These are phyloP conservation scores for Pseudogymnoascus sp. DNA, from an alignment of 2,329 filamentous ascomycete genomes.

Conservation along the genomic window DNA sequence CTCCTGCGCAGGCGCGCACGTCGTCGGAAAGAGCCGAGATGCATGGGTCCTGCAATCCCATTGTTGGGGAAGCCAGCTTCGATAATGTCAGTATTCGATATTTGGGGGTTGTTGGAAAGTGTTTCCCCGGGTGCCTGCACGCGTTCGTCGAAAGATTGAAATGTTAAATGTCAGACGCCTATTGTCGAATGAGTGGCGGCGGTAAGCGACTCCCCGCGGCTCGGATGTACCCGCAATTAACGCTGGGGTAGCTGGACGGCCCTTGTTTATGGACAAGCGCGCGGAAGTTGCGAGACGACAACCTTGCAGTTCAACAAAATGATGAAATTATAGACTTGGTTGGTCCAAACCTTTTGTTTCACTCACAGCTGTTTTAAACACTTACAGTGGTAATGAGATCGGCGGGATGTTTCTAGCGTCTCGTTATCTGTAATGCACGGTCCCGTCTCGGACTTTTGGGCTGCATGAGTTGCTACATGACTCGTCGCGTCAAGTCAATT, in stretches of 20 bases:
- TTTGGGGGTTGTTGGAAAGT: not conserved
- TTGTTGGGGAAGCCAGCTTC: slow-evolving; percentile 5
- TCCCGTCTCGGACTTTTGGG: not conserved
- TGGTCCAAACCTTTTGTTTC: not conserved
- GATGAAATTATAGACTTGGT: not conserved
- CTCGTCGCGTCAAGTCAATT: not conserved
- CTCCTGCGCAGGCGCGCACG: slow-evolving; percentile 11
- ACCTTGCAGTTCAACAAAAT: not conserved
- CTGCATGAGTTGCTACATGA: not conserved
- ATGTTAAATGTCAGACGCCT: not conserved
- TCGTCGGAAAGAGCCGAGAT: slow-evolving; percentile 12
- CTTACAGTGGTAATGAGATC: not conserved
- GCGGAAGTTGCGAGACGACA: not conserved
- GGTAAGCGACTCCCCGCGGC: not conserved
- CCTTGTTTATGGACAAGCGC: not conserved
- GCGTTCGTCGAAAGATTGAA: not conserved
- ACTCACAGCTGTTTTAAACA: not conserved
- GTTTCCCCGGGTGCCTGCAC: not conserved
- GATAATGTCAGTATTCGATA: not conserved
- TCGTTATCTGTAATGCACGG: not conserved
- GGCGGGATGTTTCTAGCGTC: not conserved
- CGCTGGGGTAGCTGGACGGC: not conserved
- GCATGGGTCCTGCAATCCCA: slow-evolving; percentile 11
- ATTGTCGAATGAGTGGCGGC: not conserved
- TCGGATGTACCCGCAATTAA: not conserved